These are phyloP conservation scores for Paspalum notatum DNA, from an alignment of 176 grass and related monocot species.

Conservation along the genomic window DNA sequence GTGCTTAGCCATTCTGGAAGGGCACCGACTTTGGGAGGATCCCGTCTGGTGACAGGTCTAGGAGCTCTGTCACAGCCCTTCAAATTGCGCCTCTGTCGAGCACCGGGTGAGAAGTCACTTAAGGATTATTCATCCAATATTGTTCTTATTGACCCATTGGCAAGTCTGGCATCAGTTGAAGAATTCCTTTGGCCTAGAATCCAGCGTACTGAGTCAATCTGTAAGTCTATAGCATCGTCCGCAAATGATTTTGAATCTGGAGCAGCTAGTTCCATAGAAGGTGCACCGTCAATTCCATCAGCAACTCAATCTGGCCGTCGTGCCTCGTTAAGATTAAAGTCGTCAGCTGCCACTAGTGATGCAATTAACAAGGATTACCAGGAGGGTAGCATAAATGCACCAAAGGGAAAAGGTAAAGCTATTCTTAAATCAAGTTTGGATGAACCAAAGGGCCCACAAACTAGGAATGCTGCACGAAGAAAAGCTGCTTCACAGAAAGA, in stretches of 20 bases:
- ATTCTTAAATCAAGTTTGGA: conserved; percentile 59
- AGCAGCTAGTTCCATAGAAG: conserved; percentile 43
- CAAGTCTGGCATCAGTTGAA: conserved; percentile 82
- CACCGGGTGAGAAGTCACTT: conserved; percentile 76
- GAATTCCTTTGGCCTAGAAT: conserved; percentile 90
- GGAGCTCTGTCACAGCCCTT: conserved; percentile 72
- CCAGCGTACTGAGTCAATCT: conserved; percentile 63
- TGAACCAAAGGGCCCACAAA: conserved; percentile 62
- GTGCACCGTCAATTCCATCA: conserved; percentile 38
- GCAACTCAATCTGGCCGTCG: conserved; percentile 50
- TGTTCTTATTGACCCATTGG: conserved; percentile 84
- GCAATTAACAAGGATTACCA: conserved; percentile 56
- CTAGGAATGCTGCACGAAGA: conserved; percentile 64
- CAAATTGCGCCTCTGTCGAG: conserved; percentile 84
- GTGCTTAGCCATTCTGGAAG: conserved; percentile 76
- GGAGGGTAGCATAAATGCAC: conserved; percentile 53
- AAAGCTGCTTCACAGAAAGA: conserved; percentile 75
- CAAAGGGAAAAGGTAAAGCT: conserved; percentile 87
- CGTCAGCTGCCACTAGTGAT: conserved; percentile 54
- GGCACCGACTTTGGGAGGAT: conserved; percentile 52
- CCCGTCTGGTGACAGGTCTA: conserved; percentile 63
- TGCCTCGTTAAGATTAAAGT: conserved; percentile 60
- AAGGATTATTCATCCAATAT: conserved; percentile 93
- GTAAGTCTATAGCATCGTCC: conserved; percentile 47
- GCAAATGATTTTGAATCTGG: conserved; percentile 69